Evolutionary conservation across 768 basidiomycete genomes (phyloP), one percentile per base, ranked within the genome.

Genomic region (Hysterangium stoloniferum): DNA sequence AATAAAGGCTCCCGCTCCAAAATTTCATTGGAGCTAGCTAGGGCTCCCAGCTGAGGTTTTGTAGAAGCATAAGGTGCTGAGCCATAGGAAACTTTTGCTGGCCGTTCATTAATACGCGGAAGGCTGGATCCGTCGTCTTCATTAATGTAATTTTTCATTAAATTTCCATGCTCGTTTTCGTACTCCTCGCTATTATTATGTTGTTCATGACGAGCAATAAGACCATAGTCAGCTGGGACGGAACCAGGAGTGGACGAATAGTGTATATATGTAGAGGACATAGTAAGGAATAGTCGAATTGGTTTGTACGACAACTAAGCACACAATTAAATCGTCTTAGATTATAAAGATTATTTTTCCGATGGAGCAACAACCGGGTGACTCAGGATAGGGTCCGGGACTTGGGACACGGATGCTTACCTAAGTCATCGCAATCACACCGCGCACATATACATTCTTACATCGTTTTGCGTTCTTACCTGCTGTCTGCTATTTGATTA

Each of bases 211-310:
- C 49, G 49, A 1, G 38, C 24, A 31, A 51, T 13, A 28, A 51
- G 49, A 5, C 49, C 49, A 33, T 51, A 51, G 35, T 51, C 49
- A 15, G 38, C 40, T n/a, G 49, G 49, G 1, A 42, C 11, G 11
- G 49, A 51, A 25, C 49, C 38, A 1, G 49, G 22, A 40, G 27
- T 51, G 8, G 49, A 51, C 1, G 49, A 42, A 40, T 51, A 51
- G 15, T 51, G 37, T 15, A 42, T 4, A 31, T 51, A 51, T 20
- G 49, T 41, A 12, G 49, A 42, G 17, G 49, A 51, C 49, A 51
- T 48, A n/a, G n/a, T n/a, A n/a, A n/a, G n/a, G n/a, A n/a, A n/a
- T n/a, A n/a, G n/a, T n/a, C n/a, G n/a, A n/a, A n/a, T n/a, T n/a
- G n/a, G n/a, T n/a, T n/a, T n/a, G n/a, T n/a, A n/a, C n/a, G n/a